phyloP scores from a whole-genome alignment of 352 stramenopile genomes.

The Phytophthora tentaculata region DNA sequence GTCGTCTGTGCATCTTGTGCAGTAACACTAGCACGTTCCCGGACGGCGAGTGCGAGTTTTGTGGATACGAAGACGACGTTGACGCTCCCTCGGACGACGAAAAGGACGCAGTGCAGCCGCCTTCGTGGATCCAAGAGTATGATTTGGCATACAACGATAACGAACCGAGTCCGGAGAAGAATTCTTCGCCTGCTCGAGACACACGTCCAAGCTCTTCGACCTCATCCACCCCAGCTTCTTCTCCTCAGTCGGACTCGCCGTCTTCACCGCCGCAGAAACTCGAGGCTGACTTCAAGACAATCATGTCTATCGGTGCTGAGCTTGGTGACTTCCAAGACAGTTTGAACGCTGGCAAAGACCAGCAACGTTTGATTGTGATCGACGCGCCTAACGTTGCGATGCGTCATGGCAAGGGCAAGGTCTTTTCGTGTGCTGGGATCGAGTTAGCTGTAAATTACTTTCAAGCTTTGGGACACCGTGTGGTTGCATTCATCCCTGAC shows the following conservation, averaged over 20 bases:
- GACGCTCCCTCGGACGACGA: slow-evolving; percentile 20
- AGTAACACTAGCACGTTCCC: slow-evolving; percentile 46
- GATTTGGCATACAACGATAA: slow-evolving; percentile 18
- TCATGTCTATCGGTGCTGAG: slow-evolving; percentile 54
- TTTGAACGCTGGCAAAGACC: slow-evolving; percentile 23
- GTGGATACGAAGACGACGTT: slow-evolving; percentile 43
- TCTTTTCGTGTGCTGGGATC: slow-evolving; percentile 82
- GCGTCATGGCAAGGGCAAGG: slow-evolving; percentile 72
- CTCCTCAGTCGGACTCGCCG: slow-evolving; percentile 2
- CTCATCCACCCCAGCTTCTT: slow-evolving; percentile 4
- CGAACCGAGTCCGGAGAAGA: slow-evolving; percentile 10
- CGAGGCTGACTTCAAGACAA: slow-evolving; percentile 41
- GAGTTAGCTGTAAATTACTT: slow-evolving; percentile 81
- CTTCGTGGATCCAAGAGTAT: slow-evolving; percentile 21
- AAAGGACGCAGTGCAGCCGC: slow-evolving; percentile 3
- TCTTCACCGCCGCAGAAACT: slow-evolving; percentile 15
- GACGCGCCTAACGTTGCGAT: slow-evolving; percentile 85
- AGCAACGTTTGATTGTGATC: slow-evolving; percentile 63
- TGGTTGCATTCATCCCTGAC: slow-evolving; percentile 86
- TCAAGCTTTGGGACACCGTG: slow-evolving; percentile 65
- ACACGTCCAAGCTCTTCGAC: background rate
- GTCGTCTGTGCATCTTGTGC: slow-evolving; percentile 41
- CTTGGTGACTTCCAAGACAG: slow-evolving; percentile 34
- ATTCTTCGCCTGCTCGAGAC: background rate
- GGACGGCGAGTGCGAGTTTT: slow-evolving; percentile 45